Base-by-base conservation (phyloP, 2,329 filamentous ascomycete species). In the Alternaria ethzedia region DNA sequence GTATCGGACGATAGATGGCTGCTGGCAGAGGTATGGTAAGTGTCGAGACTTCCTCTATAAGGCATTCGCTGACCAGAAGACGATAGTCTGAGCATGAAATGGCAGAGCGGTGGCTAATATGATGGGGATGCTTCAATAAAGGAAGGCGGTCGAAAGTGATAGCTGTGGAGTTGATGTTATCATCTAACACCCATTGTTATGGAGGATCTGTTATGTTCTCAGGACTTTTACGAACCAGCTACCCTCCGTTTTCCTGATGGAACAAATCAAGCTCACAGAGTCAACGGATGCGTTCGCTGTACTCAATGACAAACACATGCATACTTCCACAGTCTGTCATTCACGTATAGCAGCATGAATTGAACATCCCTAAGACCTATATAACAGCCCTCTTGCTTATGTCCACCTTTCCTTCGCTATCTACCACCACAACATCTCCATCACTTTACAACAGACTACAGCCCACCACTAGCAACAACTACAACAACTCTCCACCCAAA, bases 61-160 rank as follows among this genome's bases (percentile, higher is more conserved):
- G n/a, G 8, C 36, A 41, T 41, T 17, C n/a, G n/a, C n/a, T 41
- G n/a, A 41, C 3, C 0, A 17, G 5, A 41, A 6, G 9, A 17
- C 36, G 0, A 17, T 11, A 41, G 36, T 41, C 0, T 6, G n/a
- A 17, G 9, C 36, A 41, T 17, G 9, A 0, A 6, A 8, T 11
- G n/a, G 36, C 5, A 41, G 6, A 5, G 3, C 2, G 15, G n/a
- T 5, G 36, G 15, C 36, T 17, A 8, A 41, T 41, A 11, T 9
- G 36, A 11, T 11, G 4, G 9, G 3, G 8, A 0, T 10, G 15
- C 36, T 41, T 11, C 5, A 2, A 0, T 6, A 17, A 2, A 17
- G 2, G n/a, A 41, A 6, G 36, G n/a, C 36, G 36, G 9, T 41
- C 3, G 9, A 3, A 41, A 11, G 36, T 2, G 36, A 17, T 5